phyloP scores from a whole-genome alignment of 345 rosid genomes.

The Euphorbia lathyris region DNA sequence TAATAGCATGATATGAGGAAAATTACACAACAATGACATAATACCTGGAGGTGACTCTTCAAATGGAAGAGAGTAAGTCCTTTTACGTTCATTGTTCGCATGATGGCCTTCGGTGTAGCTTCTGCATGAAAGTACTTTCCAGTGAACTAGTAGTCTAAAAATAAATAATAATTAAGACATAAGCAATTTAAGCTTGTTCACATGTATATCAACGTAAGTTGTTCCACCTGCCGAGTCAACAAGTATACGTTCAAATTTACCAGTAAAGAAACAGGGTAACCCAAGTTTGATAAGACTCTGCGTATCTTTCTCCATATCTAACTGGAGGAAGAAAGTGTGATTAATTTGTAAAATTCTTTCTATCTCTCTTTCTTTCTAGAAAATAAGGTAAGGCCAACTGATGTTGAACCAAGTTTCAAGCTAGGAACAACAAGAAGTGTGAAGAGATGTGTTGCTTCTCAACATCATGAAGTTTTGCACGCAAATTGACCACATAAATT shows the following conservation, averaged over 20 bases:
- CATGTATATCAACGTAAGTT: neutral
- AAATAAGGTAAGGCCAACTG: neutral
- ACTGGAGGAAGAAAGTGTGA: neutral
- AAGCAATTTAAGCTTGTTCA: neutral
- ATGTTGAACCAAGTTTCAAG: neutral
- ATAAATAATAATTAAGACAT: neutral
- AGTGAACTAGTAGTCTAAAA: slow-evolving; percentile 1
- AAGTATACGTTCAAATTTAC: neutral
- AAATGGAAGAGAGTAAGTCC: slow-evolving; percentile 88
- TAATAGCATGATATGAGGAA: neutral
- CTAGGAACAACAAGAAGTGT: neutral
- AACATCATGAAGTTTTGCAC: neutral
- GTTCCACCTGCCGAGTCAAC: slow-evolving; percentile 1
- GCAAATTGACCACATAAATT: neutral
- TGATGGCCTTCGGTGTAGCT: slow-evolving; percentile 92
- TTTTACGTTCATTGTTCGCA: slow-evolving; percentile 92
- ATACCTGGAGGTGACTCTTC: slow-evolving; percentile 93
- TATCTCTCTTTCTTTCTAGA: neutral
- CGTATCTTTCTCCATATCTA: neutral
- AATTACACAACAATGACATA: slow-evolving; percentile 6
- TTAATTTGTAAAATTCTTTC: neutral
- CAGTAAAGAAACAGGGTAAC: neutral
- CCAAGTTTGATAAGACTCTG: neutral
- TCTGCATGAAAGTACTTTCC: slow-evolving; percentile 38
- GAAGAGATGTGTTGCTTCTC: neutral